Evolutionary conservation across 1,139 yeast genomes (phyloP).

Genomic region (Diutina siamensis): DNA sequence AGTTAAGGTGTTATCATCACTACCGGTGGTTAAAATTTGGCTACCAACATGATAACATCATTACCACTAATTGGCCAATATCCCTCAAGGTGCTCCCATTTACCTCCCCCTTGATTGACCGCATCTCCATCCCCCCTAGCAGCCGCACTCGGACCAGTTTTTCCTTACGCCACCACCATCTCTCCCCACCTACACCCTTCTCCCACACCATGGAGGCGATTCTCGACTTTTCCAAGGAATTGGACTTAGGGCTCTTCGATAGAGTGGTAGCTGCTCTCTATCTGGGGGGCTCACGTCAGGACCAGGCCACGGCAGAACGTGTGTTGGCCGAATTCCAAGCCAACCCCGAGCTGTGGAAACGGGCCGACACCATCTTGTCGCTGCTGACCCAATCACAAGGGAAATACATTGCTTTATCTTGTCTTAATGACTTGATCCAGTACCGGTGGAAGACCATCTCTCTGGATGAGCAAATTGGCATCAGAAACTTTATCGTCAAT

Average conservation of each 20-base stretch:
- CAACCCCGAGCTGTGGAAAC: slow-evolving; percentile 92
- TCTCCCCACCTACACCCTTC: background rate
- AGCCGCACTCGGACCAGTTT: background rate
- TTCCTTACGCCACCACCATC: slow-evolving; percentile 1
- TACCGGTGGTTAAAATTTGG: too few relatives aligned
- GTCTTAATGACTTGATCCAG: slow-evolving; percentile 79
- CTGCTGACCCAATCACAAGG: slow-evolving; percentile 72
- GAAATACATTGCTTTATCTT: slow-evolving; percentile 83
- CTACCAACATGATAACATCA: too few relatives aligned
- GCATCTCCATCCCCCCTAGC: background rate
- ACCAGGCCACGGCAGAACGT: slow-evolving; percentile 54
- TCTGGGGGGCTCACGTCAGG: slow-evolving; percentile 66
- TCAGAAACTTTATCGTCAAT: slow-evolving; percentile 82
- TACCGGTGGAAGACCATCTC: slow-evolving; percentile 93
- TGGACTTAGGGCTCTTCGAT: slow-evolving; percentile 74
- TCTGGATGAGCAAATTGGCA: slow-evolving; percentile 74
- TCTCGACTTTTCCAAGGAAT: slow-evolving; percentile 74
- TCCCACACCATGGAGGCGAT: slow-evolving; percentile 17
- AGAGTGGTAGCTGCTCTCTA: slow-evolving; percentile 81
- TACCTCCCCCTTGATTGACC: background rate
- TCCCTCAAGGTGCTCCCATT: background rate
- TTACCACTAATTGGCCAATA: background rate
- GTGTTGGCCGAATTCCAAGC: slow-evolving; percentile 85
- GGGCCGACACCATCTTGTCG: slow-evolving; percentile 82
- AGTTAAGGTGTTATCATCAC: too few relatives aligned